Evolutionary conservation across 1,284 basidiomycete genomes (phyloP).

Genomic region (Marasmius fiardii): DNA sequence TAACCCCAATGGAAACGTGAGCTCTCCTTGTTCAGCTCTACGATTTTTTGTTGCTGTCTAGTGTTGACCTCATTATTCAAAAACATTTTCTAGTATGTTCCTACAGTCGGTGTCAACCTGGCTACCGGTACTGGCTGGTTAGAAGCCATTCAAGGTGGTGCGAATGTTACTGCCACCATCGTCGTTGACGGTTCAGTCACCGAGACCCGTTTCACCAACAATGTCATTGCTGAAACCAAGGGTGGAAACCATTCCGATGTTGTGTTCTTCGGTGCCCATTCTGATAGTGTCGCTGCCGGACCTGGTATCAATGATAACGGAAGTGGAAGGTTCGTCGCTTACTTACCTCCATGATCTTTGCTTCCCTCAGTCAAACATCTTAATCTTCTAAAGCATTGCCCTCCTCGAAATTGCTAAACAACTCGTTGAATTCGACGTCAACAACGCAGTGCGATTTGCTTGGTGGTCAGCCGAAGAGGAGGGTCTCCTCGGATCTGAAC

Average conservation of each 20-base stretch:
- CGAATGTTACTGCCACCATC: neutral
- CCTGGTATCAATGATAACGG: constrained; percentile 26
- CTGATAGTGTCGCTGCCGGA: constrained; percentile 24
- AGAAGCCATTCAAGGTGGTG: neutral
- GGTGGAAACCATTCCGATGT: constrained; percentile 21
- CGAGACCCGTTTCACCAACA: constrained; percentile 20
- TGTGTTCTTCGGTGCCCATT: constrained; percentile 21
- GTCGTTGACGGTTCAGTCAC: constrained; percentile 6
- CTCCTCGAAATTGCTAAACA: constrained; percentile 19
- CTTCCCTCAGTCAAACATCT: constrained; percentile 16
- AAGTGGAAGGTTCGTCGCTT: constrained; percentile 19
- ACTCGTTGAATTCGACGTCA: constrained; percentile 2
- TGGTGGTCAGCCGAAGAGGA: constrained; percentile 26
- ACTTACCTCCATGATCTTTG: constrained; percentile 5
- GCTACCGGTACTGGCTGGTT: neutral
- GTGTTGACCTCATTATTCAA: constrained; percentile 14
- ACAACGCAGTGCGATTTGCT: constrained; percentile 23
- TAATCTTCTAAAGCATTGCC: neutral
- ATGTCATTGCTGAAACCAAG: constrained; percentile 24
- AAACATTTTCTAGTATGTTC: neutral
- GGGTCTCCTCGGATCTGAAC: constrained; percentile 20
- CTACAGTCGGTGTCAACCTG: neutral
- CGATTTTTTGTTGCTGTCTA: neutral
- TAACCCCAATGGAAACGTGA: constrained; percentile 16
- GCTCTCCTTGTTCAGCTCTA: constrained; percentile 13